Percentiles rank a stretch among this genome's conserved stretches.
Evolutionary conservation across 495 filamentous ascomycete species (phyloP).

Genomic region (Hypoxylon fragiforme): DNA sequence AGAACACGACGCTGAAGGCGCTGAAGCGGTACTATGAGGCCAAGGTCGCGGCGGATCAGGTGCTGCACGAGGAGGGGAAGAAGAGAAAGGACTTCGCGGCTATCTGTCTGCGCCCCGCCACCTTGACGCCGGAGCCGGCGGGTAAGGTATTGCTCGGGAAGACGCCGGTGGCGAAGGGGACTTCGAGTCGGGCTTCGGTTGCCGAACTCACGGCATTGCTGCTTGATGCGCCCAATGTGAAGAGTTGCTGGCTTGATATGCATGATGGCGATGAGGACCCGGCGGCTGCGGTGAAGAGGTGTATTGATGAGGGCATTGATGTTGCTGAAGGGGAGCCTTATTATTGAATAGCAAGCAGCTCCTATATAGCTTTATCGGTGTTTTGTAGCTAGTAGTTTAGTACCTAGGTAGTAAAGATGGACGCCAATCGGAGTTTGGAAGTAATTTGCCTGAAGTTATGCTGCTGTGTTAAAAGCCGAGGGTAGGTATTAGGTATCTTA

Average conservation of each 20-base stretch:
- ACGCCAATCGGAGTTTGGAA: too few relatives aligned
- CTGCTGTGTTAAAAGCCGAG: too few relatives aligned
- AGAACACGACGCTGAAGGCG: slow-evolving; percentile 55
- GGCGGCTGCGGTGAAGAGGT: slow-evolving; percentile 65
- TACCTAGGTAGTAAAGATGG: too few relatives aligned
- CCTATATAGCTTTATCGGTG: too few relatives aligned
- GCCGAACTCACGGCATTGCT: slow-evolving; percentile 68
- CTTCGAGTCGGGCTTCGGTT: slow-evolving; percentile 67
- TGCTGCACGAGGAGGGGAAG: slow-evolving; percentile 60
- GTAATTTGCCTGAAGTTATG: too few relatives aligned
- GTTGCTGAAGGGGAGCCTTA: slow-evolving; percentile 63
- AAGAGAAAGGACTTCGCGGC: slow-evolving; percentile 56
- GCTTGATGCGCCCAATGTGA: slow-evolving; percentile 58
- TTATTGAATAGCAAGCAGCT: too few relatives aligned
- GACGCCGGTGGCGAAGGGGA: slow-evolving; percentile 54
- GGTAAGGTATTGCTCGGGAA: slow-evolving; percentile 68
- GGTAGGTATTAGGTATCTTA: too few relatives aligned
- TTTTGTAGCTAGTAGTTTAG: too few relatives aligned
- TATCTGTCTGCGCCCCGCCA: slow-evolving; percentile 71
- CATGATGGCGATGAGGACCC: slow-evolving; percentile 59
- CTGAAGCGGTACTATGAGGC: slow-evolving; percentile 71
- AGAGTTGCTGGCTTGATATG: slow-evolving; percentile 51
- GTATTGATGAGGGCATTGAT: slow-evolving; percentile 64
- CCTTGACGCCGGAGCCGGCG: slow-evolving; percentile 61
- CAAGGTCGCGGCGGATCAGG: slow-evolving; percentile 76